Base-by-base conservation (phyloP, 2,329 filamentous ascomycete genomes). In the Xylaria arbuscula region DNA sequence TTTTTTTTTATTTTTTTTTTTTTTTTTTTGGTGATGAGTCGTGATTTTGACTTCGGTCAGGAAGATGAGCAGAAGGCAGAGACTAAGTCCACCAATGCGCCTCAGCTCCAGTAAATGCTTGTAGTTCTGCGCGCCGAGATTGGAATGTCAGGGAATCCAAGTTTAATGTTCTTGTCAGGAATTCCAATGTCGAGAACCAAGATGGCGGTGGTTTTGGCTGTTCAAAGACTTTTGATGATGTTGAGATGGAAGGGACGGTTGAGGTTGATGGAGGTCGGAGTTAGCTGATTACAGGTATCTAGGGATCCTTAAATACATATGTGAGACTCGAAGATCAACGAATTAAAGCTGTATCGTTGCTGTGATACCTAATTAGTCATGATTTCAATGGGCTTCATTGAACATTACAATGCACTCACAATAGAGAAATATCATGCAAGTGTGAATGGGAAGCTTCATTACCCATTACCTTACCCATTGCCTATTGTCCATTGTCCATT, bases 21-120 rank as follows among this genome's bases (percentile, higher is more conserved):
- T 54, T 45, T 59, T 24, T 89, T 54, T 45, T 59, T 24, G 22
- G 15, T 5, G 45, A 54, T 32, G 19, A 38, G 17, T 24, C 40
- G 57, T 34, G 13, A 19, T 2, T 47, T 36, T 38, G 10, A 19
- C 9, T 64, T n/a, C 32, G n/a, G 17, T n/a, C 53, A 34, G 19
- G 42, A 24, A 38, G 50, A 7, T 40, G 56, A 54, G 42, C 22
- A 19, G n/a, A n/a, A n/a, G 6, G 54, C 9, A 40, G 32, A 5
- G 13, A 7, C n/a, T 36, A 17, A 19, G 17, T 15, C 8, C 8
- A n/a, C 22, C 7, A 38, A 57, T 32, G 15, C n/a, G 22, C 38
- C n/a, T 32, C 22, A 32, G 8, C n/a, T 24, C 34, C 8, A 24
- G 2, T 8, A 28, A 45, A 11, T 15, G 38, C 17, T 7, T 7